Conservation (phyloP, 164 flowering plant species). For the Paratinospora sagittata region DNA sequence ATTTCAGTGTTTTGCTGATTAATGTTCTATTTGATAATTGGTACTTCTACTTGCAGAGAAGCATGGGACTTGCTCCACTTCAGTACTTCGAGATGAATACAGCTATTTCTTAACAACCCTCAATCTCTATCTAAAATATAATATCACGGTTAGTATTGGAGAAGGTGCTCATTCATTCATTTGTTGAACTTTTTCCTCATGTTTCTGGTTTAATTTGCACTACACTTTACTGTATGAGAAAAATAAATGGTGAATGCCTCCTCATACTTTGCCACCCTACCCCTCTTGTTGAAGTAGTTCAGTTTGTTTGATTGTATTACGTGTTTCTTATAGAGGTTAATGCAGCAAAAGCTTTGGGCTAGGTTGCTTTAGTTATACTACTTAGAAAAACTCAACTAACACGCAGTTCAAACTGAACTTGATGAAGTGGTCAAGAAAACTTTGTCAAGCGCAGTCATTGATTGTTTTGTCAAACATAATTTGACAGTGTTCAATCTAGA, state of each 20-base stretch:
- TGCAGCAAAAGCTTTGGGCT: background rate
- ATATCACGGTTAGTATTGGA: constrained; percentile 63
- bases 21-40: constrained; percentile 4
- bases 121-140: too few relatives aligned
- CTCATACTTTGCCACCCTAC: too few relatives aligned
- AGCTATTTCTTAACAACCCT: constrained; percentile 55
- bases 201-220: background rate
- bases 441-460: too few relatives aligned
- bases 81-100: constrained; percentile 69
- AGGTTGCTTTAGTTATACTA: too few relatives aligned
- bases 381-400: too few relatives aligned
- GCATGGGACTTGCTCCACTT: constrained; percentile 81
- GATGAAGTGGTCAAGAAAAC: too few relatives aligned
- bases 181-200: background rate
- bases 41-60: constrained; percentile 51
- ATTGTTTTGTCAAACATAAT: too few relatives aligned
- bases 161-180: constrained; percentile 4
- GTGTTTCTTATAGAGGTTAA: background rate
- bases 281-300: too few relatives aligned
- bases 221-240: background rate
- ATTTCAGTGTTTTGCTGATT: background rate
- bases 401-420: too few relatives aligned
- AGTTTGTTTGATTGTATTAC: background rate
- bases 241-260: background rate
- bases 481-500: too few relatives aligned